A percentile compares a stretch with the other conserved stretches of the same genome.
phyloP scores from a whole-genome alignment of 371 early-diverging fungal genomes.

The Nematocida parisii region DNA sequence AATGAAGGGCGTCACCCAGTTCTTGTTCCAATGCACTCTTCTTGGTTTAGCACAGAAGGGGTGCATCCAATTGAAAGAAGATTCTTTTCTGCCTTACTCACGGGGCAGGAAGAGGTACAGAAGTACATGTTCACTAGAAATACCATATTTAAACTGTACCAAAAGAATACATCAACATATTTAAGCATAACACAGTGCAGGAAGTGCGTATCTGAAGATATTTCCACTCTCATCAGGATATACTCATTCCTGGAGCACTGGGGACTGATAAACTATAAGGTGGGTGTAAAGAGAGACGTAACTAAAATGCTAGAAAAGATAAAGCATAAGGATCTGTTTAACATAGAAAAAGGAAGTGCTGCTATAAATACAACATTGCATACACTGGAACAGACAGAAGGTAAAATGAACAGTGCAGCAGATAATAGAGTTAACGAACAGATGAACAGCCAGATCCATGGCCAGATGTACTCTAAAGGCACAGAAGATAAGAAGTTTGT shows the following conservation, averaged over 20 bases:
- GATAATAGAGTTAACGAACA: background rate
- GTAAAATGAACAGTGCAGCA: background rate
- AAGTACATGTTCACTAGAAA: slow-evolving; percentile 39
- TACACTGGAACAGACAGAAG: slow-evolving; percentile 17
- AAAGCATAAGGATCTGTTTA: slow-evolving; percentile 1
- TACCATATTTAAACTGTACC: slow-evolving; percentile 49
- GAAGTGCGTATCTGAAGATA: slow-evolving; percentile 86
- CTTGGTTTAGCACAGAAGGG: slow-evolving; percentile 81
- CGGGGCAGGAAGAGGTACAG: slow-evolving; percentile 9
- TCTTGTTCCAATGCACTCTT: slow-evolving; percentile 75
- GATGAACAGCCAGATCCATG: background rate
- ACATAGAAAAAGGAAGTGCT: slow-evolving; percentile 22
- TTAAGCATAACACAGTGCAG: slow-evolving; percentile 68
- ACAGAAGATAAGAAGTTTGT: background rate
- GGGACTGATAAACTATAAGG: slow-evolving; percentile 87
- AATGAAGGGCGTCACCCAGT: background rate
- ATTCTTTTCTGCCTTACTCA: slow-evolving; percentile 71
- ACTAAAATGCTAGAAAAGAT: slow-evolving; percentile 28
- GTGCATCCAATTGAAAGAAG: slow-evolving; percentile 84
- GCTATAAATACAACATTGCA: background rate
- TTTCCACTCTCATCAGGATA: slow-evolving; percentile 88
- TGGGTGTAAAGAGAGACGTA: slow-evolving; percentile 55
- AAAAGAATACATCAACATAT: slow-evolving; percentile 30
- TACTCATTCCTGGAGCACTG: slow-evolving; percentile 96
- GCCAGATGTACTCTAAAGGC: background rate